Percentiles rank a stretch among this genome's conserved stretches.
Conservation (phyloP, 1,284 basidiomycete species). For the Hemileccinum hortonii region DNA sequence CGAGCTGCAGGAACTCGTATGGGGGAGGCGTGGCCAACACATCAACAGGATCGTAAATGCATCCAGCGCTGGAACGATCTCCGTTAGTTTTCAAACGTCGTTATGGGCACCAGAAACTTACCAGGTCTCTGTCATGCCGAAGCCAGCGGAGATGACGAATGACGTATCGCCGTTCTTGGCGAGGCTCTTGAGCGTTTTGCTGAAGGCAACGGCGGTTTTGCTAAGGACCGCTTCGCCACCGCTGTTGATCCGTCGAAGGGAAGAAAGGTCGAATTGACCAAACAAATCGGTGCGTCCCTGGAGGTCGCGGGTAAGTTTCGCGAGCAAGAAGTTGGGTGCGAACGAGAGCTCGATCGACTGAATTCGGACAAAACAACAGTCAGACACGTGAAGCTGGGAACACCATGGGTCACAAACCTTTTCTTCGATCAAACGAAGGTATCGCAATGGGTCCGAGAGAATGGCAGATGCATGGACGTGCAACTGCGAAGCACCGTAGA, state of each 20-base stretch:
- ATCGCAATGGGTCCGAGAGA: conserved; percentile 4
- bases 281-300: conserved; percentile 17
- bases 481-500: conserved; percentile 21
- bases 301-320: conserved; percentile 36
- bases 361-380: too few relatives aligned
- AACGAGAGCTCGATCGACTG: conserved; percentile 18
- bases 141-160: conserved; percentile 33
- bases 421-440: conserved; percentile 27
- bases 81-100: too few relatives aligned
- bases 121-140: too few relatives aligned
- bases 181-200: conserved; percentile 30
- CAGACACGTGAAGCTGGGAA: too few relatives aligned
- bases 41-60: conserved; percentile 26
- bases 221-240: conserved; percentile 43
- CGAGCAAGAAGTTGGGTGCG: conserved; percentile 44
- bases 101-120: too few relatives aligned
- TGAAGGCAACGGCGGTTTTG: conserved; percentile 36
- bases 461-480: too few relatives aligned
- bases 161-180: conserved; percentile 4
- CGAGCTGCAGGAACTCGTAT: conserved; percentile 23
- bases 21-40: conserved; percentile 6
- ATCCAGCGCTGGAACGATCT: conserved; percentile 28
- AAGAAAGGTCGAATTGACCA: conserved; percentile 31
- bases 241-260: conserved; percentile 26
- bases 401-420: too few relatives aligned